phyloP scores from a whole-genome alignment of 2,329 filamentous ascomycete genomes.

The Pseudocercospora cruenta region DNA sequence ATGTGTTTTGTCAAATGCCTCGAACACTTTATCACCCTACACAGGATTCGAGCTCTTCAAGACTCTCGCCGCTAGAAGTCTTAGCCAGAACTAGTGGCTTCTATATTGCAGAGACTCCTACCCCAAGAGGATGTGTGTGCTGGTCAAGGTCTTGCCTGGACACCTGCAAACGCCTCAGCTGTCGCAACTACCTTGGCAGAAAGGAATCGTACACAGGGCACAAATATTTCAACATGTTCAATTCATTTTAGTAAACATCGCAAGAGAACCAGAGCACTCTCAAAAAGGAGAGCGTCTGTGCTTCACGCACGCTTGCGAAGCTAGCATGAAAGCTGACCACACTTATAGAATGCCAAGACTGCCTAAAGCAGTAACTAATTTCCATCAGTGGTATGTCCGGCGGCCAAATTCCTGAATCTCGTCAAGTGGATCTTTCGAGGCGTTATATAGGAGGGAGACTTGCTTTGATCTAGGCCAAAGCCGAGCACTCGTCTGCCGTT shows the following conservation, averaged over 20 bases:
- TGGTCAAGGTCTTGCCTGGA: background rate
- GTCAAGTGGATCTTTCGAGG: no score
- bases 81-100: background rate
- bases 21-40: background rate
- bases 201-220: background rate
- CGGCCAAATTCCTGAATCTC: no score
- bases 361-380: no score
- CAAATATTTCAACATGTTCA: background rate
- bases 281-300: background rate
- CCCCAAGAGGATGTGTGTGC: background rate
- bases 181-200: background rate
- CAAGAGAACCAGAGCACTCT: background rate
- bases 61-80: background rate
- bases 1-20: background rate
- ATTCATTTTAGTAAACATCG: background rate
- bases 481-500: no score
- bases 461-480: no score
- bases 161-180: background rate
- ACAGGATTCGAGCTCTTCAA: background rate
- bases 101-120: background rate
- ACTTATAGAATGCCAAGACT: no score
- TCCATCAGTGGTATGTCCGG: no score
- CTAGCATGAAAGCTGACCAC: no score
- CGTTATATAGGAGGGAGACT: no score
- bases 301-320: no score